Percentiles rank a stretch among this genome's conserved stretches.
phyloP scores from a whole-genome alignment of 1,139 yeast genomes.

The Debaryomyces nepalensis region DNA sequence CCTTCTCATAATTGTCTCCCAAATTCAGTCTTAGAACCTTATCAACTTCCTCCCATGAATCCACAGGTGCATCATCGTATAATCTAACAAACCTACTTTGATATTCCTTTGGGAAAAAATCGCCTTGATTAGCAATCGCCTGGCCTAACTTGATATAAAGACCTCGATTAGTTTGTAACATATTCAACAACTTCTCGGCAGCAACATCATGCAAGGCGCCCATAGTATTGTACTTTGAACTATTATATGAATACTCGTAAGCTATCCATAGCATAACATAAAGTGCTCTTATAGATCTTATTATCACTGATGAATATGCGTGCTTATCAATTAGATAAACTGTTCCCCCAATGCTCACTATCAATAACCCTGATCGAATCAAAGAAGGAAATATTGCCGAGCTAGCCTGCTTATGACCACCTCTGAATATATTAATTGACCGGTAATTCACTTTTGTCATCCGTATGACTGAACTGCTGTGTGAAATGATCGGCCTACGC shows the following conservation, averaged over 20 bases:
- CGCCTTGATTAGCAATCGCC: slow-evolving; percentile 73
- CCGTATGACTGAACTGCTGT: not conserved
- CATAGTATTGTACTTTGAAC: slow-evolving; percentile 41
- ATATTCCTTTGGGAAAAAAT: slow-evolving; percentile 65
- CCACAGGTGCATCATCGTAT: slow-evolving; percentile 75
- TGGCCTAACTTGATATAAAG: slow-evolving; percentile 78
- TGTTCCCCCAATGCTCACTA: slow-evolving; percentile 19
- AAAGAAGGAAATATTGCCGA: not conserved
- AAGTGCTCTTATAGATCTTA: slow-evolving; percentile 58
- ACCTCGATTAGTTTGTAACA: slow-evolving; percentile 66
- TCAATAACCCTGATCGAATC: slow-evolving; percentile 13
- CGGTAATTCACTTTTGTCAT: slow-evolving; percentile 1
- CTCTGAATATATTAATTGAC: not conserved
- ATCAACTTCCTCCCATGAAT: slow-evolving; percentile 61
- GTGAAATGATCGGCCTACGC: not conserved
- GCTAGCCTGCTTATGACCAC: not conserved
- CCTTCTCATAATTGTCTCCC: slow-evolving; percentile 50
- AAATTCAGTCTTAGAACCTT: slow-evolving; percentile 47
- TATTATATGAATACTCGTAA: slow-evolving; percentile 59
- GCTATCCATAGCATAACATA: slow-evolving; percentile 57
- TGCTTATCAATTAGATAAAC: slow-evolving; percentile 44
- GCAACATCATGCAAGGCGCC: slow-evolving; percentile 62
- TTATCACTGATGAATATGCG: slow-evolving; percentile 51
- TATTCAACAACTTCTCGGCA: slow-evolving; percentile 56
- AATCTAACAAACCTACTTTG: slow-evolving; percentile 58